Percentiles rank a stretch among this genome's conserved stretches.
Evolutionary conservation across 805 yeast species (phyloP).

Genomic region (Pichia eremophila): DNA sequence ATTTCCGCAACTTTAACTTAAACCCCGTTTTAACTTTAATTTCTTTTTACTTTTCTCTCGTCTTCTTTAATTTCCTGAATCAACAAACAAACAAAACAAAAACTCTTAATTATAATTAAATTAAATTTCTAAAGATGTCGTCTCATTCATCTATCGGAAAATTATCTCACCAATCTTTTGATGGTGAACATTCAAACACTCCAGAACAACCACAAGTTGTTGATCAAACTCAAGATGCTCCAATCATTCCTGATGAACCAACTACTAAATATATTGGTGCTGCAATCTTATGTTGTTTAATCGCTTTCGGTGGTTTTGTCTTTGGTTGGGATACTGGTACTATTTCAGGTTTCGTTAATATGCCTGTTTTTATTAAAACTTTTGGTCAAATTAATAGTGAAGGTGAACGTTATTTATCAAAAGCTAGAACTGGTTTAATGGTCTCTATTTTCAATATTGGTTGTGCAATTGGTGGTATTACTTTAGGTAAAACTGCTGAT

Average conservation of each 20-base stretch:
- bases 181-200: not conserved
- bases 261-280: constrained; percentile 19
- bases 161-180: not conserved
- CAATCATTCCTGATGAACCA: constrained; percentile 17
- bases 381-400: constrained; percentile 37
- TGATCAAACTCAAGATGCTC: constrained; percentile 10
- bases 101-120: not conserved
- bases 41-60: too few species aligned
- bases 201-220: not conserved
- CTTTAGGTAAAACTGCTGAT: constrained; percentile 50
- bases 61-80: too few species aligned
- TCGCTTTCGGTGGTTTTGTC: constrained; percentile 71
- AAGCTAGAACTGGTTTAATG: constrained; percentile 49
- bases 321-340: constrained; percentile 79
- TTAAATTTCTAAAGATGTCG: constrained; percentile 1
- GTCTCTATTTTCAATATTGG: constrained; percentile 66
- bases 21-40: too few species aligned
- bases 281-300: constrained; percentile 36
- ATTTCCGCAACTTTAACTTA: too few species aligned
- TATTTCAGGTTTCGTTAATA: constrained; percentile 60
- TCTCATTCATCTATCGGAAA: constrained; percentile 3
- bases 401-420: constrained; percentile 38
- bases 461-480: constrained; percentile 64
- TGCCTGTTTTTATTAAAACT: constrained; percentile 44
- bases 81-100: not conserved